These are phyloP conservation scores for Leccinum olivaceopallidum DNA, from an alignment of 768 basidiomycete genomes.

Conservation along the genomic window DNA sequence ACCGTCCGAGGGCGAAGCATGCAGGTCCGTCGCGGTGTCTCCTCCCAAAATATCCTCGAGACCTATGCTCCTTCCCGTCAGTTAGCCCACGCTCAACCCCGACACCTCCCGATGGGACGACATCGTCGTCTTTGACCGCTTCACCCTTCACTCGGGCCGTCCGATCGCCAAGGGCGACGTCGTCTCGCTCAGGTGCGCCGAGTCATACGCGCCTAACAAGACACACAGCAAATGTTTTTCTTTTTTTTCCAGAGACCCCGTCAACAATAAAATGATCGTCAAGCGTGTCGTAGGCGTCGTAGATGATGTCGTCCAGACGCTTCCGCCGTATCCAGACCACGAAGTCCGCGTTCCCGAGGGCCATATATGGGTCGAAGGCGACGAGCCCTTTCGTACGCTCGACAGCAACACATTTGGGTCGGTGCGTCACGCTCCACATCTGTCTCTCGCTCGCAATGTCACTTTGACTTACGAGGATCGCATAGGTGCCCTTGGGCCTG, in stretches of 20 bases:
- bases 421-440: slow-evolving; percentile 37
- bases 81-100: slow-evolving; percentile 73
- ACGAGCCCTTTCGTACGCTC: slow-evolving; percentile 44
- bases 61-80: slow-evolving; percentile 31
- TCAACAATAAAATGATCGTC: slow-evolving; percentile 52
- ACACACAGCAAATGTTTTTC: not conserved
- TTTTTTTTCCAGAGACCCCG: slow-evolving; percentile 54
- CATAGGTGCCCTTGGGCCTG: slow-evolving; percentile 44
- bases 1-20: slow-evolving; percentile 65
- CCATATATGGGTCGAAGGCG: slow-evolving; percentile 73
- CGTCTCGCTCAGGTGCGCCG: slow-evolving; percentile 56
- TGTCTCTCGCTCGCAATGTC: not conserved
- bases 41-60: slow-evolving; percentile 6
- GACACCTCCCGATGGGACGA: slow-evolving; percentile 63
- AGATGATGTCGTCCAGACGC: slow-evolving; percentile 63
- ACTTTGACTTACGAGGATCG: not conserved
- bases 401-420: slow-evolving; percentile 78
- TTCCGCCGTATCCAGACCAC: slow-evolving; percentile 64
- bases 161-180: slow-evolving; percentile 59
- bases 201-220: not conserved
- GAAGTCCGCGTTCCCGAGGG: slow-evolving; percentile 58
- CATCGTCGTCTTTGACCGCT: slow-evolving; percentile 61
- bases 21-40: slow-evolving; percentile 49
- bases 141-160: slow-evolving; percentile 36
- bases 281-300: slow-evolving; percentile 67